Conservation (phyloP, 225 moss, liverwort and hornwort genomes). For the Physcomitrium patens region DNA sequence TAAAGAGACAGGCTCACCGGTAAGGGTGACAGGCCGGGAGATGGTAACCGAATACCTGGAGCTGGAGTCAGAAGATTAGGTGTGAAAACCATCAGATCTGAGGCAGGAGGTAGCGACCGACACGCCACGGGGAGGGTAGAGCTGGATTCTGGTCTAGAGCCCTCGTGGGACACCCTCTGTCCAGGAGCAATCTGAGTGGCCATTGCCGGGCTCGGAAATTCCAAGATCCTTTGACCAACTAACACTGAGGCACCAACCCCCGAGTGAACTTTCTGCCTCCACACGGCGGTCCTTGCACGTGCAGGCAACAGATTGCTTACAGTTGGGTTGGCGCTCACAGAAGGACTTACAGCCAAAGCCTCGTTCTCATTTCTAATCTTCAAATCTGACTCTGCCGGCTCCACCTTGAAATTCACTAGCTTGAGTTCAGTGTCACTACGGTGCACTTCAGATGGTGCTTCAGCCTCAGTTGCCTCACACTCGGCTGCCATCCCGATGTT, state of each 20-base stretch:
- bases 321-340: constrained; percentile 30
- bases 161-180: constrained; percentile 46
- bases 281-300: constrained; percentile 52
- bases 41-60: constrained; percentile 35
- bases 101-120: constrained; percentile 42
- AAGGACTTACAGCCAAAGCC: constrained; percentile 20
- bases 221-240: constrained; percentile 52
- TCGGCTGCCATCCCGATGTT: constrained; percentile 27
- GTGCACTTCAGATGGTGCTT: constrained; percentile 7
- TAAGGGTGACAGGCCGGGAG: constrained; percentile 41
- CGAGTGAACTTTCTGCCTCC: constrained; percentile 61
- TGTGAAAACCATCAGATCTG: constrained; percentile 39
- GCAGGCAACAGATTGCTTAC: constrained; percentile 35
- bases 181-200: constrained; percentile 42
- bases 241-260: constrained; percentile 46
- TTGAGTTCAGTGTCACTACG: constrained; percentile 18
- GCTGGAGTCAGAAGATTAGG: constrained; percentile 42
- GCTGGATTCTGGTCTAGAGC: constrained; percentile 46
- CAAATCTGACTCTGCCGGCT: constrained; percentile 33
- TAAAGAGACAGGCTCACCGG: constrained; percentile 41
- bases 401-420: constrained; percentile 22
- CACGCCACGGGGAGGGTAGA: constrained; percentile 44
- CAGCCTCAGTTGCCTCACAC: constrained; percentile 31
- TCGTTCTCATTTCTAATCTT: constrained; percentile 35
- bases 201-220: constrained; percentile 44